Percentiles rank a stretch among this genome's conserved stretches.
phyloP scores from a whole-genome alignment of 768 basidiomycete genomes.

The Pholiota molesta region DNA sequence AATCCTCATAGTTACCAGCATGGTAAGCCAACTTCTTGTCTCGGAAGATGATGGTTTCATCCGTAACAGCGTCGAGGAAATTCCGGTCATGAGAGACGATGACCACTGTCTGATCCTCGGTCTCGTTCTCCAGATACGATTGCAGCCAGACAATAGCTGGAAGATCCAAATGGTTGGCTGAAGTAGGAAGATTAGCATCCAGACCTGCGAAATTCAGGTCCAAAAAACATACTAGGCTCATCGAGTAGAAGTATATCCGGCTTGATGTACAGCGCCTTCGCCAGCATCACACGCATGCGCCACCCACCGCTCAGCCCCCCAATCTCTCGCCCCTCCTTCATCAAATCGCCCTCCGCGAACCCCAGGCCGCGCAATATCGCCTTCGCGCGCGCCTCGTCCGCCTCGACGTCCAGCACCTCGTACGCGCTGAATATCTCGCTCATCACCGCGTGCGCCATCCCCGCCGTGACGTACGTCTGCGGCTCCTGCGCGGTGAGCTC shows the following conservation, averaged over 20 bases:
- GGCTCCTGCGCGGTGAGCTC: conserved; percentile 31
- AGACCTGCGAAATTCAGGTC: neutral
- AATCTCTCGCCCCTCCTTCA: conserved; percentile 38
- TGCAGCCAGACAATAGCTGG: conserved; percentile 58
- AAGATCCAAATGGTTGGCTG: conserved; percentile 54
- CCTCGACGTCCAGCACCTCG: conserved; percentile 38
- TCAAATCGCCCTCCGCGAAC: conserved; percentile 43
- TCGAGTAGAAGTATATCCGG: conserved; percentile 63
- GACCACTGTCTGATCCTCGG: conserved; percentile 52
- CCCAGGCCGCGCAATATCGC: conserved; percentile 61
- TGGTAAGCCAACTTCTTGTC: conserved; percentile 55
- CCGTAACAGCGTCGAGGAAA: conserved; percentile 60
- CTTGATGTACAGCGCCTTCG: conserved; percentile 57
- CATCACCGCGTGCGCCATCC: conserved; percentile 27
- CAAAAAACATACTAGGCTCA: conserved; percentile 45
- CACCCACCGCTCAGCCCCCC: conserved; percentile 64
- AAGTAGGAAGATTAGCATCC: conserved; percentile 4
- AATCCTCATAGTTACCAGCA: conserved; percentile 56
- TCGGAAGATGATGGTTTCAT: conserved; percentile 65
- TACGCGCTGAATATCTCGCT: conserved; percentile 31
- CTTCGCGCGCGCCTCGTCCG: conserved; percentile 50
- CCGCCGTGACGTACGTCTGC: conserved; percentile 30
- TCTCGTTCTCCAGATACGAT: conserved; percentile 45
- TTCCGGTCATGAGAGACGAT: conserved; percentile 68
- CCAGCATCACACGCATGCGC: conserved; percentile 62